Percentiles rank a stretch among this genome's conserved stretches.
Evolutionary conservation across 352 stramenopile species (phyloP).

Genomic region (Saprolegnia diclina): DNA sequence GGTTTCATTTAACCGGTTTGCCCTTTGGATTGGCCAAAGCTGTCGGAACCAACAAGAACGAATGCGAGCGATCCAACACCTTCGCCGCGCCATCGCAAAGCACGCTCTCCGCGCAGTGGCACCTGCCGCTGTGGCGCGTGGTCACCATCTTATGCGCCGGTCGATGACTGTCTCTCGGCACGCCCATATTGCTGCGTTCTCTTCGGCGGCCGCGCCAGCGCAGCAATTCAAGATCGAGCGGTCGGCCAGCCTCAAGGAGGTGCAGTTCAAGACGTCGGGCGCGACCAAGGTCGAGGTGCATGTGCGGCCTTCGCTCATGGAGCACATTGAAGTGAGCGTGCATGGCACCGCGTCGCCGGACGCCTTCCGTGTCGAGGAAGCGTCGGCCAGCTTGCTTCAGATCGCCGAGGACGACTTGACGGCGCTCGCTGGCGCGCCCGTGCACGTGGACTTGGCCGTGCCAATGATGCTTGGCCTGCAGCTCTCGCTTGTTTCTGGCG

Average conservation of each 20-base stretch:
- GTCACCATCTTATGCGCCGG: too few species aligned
- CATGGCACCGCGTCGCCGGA: not conserved
- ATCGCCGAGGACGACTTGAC: not conserved
- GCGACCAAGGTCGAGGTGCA: conserved; percentile 13
- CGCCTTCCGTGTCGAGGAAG: conserved; percentile 1
- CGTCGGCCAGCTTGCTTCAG: not conserved
- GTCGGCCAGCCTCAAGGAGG: conserved; percentile 8
- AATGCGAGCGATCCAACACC: too few species aligned
- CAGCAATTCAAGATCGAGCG: conserved; percentile 12
- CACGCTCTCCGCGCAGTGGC: too few species aligned
- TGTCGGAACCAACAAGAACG: too few species aligned
- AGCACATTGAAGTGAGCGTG: conserved; percentile 11
- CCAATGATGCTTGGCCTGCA: conserved; percentile 45
- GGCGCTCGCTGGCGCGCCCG: not conserved
- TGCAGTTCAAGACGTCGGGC: conserved; percentile 16
- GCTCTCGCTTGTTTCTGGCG: conserved; percentile 42
- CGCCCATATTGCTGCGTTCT: too few species aligned
- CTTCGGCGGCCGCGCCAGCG: not conserved
- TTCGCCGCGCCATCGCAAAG: too few species aligned
- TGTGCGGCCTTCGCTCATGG: conserved; percentile 7
- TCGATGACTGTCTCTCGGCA: too few species aligned
- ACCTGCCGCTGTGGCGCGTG: too few species aligned
- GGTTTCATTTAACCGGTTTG: too few species aligned
- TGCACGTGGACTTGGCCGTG: conserved; percentile 25
- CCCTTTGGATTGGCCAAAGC: too few species aligned